Percentiles rank a stretch among this genome's conserved stretches.
Conservation (phyloP, 2,329 filamentous ascomycete genomes). For the Ophiostoma tasmaniense region DNA sequence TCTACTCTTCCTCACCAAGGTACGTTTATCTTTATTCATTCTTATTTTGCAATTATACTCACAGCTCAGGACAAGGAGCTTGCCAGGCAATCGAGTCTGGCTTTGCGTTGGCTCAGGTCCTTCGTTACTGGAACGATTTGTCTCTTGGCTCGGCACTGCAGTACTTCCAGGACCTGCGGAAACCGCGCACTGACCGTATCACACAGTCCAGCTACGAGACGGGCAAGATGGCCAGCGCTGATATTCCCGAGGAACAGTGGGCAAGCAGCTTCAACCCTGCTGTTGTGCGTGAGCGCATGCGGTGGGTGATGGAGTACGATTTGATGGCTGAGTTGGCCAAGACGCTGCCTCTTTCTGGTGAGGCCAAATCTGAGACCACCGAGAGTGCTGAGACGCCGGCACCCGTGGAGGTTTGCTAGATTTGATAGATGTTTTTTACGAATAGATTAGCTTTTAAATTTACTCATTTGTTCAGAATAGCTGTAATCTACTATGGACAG, state of each 20-base stretch:
- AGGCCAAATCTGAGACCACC: not conserved
- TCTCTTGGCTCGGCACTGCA: slow-evolving; percentile 15
- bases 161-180: slow-evolving; percentile 19
- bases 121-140: slow-evolving; percentile 20
- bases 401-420: not conserved
- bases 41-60: not conserved
- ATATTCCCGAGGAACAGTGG: slow-evolving; percentile 19
- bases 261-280: slow-evolving; percentile 12
- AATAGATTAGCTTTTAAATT: not conserved
- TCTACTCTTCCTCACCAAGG: slow-evolving; percentile 44
- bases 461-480: not conserved
- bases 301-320: slow-evolving; percentile 20
- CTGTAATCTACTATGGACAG: not conserved
- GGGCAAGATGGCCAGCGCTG: slow-evolving; percentile 20
- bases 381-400: not conserved
- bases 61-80: slow-evolving; percentile 31
- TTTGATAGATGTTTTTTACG: not conserved
- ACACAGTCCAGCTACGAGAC: slow-evolving; percentile 19
- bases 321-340: slow-evolving; percentile 17
- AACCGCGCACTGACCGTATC: slow-evolving; percentile 19
- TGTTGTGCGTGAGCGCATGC: slow-evolving; percentile 18
- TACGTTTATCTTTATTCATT: not conserved
- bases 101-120: slow-evolving; percentile 26
- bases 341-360: slow-evolving; percentile 4
- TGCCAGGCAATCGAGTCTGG: slow-evolving; percentile 36